Base-by-base conservation (phyloP, 352 stramenopile species). In the Pythium graminicola region DNA sequence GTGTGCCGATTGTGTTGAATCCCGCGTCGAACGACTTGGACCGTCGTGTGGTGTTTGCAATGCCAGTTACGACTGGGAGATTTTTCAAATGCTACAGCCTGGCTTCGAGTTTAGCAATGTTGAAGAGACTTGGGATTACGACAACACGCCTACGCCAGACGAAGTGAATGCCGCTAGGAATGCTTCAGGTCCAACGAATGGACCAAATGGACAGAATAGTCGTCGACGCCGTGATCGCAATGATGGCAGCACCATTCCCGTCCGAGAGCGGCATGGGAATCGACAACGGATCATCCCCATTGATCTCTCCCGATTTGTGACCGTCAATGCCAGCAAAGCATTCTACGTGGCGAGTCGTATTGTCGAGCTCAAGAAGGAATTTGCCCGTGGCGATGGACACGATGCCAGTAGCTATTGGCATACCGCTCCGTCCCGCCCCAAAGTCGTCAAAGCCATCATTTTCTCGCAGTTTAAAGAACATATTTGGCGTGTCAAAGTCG, bases 1-100 rank as follows among this genome's bases (percentile, higher is more conserved):
- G 39, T 98, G 94, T 60, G 85, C 89, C 1, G 92, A 98, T 57
- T 98, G 94, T 51, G 71, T 96, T 4, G 80, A 97, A 67, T 74
- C 83, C 29, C 65, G 69, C 16, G 68, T 92, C n/a, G 51, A 76
- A 29, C 50, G 60, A 1, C 35, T 73, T 39, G 70, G 92, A 4
- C 55, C 66, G 8, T 65, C 28, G 47, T 94, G 83, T 42, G 76
- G 67, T 27, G 59, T 64, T 1, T 94, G 83, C 47, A 58, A 69
- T 36, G 62, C 66, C 0, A 40, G 44, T 3, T 93, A 80, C 36
- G 88, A 98, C 56, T 70, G 83, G 19, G 89, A 98, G 67, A 57
- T 89, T 2, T 96, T 97, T 62, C 88, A 97, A 60, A 51, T 62
- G 31, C 64, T 96, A 28, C 86, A 96, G 42, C 86, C 86, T 3